Evolutionary conservation across 1,284 basidiomycete species (phyloP).

Genomic region (Heterobasidion occidentale): DNA sequence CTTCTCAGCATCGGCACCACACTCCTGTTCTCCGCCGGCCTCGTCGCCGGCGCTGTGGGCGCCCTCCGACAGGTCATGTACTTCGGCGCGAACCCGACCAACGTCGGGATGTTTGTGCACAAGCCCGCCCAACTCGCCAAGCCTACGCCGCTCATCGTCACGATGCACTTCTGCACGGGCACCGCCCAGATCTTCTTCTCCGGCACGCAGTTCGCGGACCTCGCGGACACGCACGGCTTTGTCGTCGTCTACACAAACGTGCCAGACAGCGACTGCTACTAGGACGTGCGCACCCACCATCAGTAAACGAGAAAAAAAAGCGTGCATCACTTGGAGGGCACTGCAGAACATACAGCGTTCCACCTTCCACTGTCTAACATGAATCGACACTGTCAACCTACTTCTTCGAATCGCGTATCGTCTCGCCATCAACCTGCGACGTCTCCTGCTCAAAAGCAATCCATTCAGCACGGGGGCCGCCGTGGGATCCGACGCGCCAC

Average conservation of each 20-base stretch:
- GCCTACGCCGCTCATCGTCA: conserved; percentile 40
- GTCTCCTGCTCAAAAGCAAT: too few relatives aligned
- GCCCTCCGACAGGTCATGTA: conserved; percentile 15
- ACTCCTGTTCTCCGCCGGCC: not conserved
- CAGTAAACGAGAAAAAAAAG: too few relatives aligned
- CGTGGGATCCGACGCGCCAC: too few relatives aligned
- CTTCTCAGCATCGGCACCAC: too few relatives aligned
- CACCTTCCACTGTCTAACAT: too few relatives aligned
- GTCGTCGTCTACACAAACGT: conserved; percentile 40
- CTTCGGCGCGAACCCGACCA: conserved; percentile 44
- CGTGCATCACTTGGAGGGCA: too few relatives aligned
- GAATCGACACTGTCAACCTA: too few relatives aligned
- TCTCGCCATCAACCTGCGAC: too few relatives aligned
- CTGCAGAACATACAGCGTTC: too few relatives aligned
- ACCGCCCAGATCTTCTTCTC: conserved; percentile 43
- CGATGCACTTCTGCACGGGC: conserved; percentile 44
- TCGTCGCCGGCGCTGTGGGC: not conserved
- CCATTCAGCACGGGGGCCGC: too few relatives aligned
- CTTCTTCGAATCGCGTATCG: too few relatives aligned
- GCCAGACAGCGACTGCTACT: conserved; percentile 41
- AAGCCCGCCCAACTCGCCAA: conserved; percentile 31
- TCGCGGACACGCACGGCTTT: conserved; percentile 38
- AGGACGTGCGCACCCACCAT: conserved; percentile 31
- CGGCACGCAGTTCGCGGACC: conserved; percentile 38
- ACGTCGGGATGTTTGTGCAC: conserved; percentile 41